Conservation (phyloP, 2,329 filamentous ascomycete species). For the Grosmannia penicillata region DNA sequence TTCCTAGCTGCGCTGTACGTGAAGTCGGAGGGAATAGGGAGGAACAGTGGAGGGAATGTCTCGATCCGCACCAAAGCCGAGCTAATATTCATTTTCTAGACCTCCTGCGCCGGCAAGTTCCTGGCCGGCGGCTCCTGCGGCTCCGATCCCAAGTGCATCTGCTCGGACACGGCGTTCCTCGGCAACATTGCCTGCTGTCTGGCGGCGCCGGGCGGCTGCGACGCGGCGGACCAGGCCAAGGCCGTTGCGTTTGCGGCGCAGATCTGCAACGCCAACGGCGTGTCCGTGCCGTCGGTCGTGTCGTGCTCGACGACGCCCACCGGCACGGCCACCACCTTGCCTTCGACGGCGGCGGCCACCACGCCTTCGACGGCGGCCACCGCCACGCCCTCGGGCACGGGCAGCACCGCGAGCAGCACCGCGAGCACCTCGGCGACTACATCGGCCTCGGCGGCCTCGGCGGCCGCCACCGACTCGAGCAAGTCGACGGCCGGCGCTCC, state of each 20-base stretch:
- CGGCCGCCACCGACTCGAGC: slow-evolving; percentile 1
- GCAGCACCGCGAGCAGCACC: background rate
- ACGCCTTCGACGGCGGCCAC: background rate
- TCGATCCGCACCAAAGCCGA: too few species aligned
- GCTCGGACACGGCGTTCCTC: slow-evolving; percentile 24
- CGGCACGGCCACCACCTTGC: background rate
- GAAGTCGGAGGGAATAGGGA: too few species aligned
- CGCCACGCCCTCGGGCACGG: slow-evolving; percentile 4
- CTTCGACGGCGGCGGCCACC: background rate
- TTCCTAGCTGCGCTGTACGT: slow-evolving; percentile 43
- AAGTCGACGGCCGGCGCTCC: slow-evolving; percentile 6
- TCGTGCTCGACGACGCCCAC: slow-evolving; percentile 12
- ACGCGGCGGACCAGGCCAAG: slow-evolving; percentile 14
- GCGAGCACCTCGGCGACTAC: slow-evolving; percentile 2
- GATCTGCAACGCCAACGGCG: slow-evolving; percentile 18
- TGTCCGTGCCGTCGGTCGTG: slow-evolving; percentile 19
- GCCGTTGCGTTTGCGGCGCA: slow-evolving; percentile 18
- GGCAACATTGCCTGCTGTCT: slow-evolving; percentile 24
- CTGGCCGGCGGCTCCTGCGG: slow-evolving; percentile 18
- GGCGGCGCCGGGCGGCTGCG: slow-evolving; percentile 14
- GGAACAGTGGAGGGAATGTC: too few species aligned
- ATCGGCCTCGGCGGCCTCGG: too few species aligned
- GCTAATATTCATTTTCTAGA: too few species aligned
- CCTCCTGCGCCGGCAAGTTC: slow-evolving; percentile 17
- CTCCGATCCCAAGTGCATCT: slow-evolving; percentile 24